These are phyloP conservation scores for Hawksworthiomyces lignivorus DNA, from an alignment of 2,329 filamentous ascomycete species.

Conservation along the genomic window DNA sequence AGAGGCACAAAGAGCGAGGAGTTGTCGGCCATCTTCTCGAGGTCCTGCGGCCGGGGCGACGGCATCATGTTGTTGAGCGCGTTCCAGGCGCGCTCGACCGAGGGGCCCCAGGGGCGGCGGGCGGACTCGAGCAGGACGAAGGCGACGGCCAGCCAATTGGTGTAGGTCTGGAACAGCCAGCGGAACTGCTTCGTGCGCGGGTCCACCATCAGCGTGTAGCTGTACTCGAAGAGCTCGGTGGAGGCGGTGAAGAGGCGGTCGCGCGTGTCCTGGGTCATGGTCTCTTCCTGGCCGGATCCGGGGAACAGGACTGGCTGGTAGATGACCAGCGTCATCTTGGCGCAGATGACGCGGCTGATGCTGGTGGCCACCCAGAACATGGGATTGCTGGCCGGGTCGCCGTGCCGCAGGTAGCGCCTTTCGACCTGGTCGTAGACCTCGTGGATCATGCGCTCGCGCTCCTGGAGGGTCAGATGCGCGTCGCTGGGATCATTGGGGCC, in stretches of 20 bases:
- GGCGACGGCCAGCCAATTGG: conserved; percentile 51
- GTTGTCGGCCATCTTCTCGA: conserved; percentile 37
- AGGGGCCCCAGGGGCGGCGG: conserved; percentile 31
- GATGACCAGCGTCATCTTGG: conserved; percentile 47
- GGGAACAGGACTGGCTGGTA: conserved; percentile 45
- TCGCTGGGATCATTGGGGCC: conserved; percentile 23
- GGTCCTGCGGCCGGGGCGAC: conserved; percentile 27
- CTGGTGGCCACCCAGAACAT: conserved; percentile 45
- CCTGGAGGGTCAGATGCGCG: conserved; percentile 27
- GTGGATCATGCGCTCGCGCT: conserved; percentile 31
- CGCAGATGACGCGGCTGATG: conserved; percentile 40
- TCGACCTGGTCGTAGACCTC: conserved; percentile 36
- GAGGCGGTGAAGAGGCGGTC: conserved; percentile 39
- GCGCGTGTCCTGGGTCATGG: conserved; percentile 24
- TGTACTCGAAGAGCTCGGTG: conserved; percentile 50
- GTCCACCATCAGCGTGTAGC: conserved; percentile 45
- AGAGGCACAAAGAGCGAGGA: conserved; percentile 46
- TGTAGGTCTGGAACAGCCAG: conserved; percentile 53
- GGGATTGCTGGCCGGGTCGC: conserved; percentile 35
- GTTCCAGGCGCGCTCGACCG: conserved; percentile 22
- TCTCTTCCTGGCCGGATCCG: conserved; percentile 23
- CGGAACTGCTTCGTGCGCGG: conserved; percentile 41
- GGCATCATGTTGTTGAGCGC: conserved; percentile 23
- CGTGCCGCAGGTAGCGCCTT: conserved; percentile 43
- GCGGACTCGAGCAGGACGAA: conserved; percentile 46